Evolutionary conservation across 805 yeast genomes (phyloP).

Genomic region (Kurtzmaniella cleridarum): DNA sequence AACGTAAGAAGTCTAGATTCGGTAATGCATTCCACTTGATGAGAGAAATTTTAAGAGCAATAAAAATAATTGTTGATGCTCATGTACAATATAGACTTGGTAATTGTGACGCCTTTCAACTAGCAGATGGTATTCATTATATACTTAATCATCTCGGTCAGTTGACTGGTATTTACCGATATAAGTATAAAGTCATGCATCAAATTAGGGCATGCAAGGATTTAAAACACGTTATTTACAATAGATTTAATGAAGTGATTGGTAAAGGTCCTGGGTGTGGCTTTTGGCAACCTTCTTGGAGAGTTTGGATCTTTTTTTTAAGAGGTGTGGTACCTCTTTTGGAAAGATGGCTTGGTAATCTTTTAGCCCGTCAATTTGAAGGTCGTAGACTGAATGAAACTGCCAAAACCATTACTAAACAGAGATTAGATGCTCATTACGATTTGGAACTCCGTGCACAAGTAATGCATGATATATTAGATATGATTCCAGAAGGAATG

Average conservation of each 20-base stretch:
- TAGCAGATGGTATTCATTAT: constrained; percentile 92
- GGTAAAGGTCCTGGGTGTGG: constrained; percentile 99
- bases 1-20: constrained; percentile 89
- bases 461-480: constrained; percentile 92
- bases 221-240: constrained; percentile 84
- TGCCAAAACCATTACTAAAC: constrained; percentile 92
- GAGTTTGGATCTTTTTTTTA: constrained; percentile 89
- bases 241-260: constrained; percentile 74
- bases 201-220: constrained; percentile 96
- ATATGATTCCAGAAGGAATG: constrained; percentile 94
- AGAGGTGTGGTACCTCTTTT: constrained; percentile 88
- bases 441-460: constrained; percentile 91
- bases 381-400: constrained; percentile 90
- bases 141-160: constrained; percentile 92
- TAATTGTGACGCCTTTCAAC: constrained; percentile 84
- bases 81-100: constrained; percentile 91
- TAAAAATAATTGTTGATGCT: constrained; percentile 84
- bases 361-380: constrained; percentile 89
- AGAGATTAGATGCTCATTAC: constrained; percentile 89
- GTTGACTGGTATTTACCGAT: constrained; percentile 91
- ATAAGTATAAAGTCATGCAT: constrained; percentile 97
- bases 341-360: constrained; percentile 92
- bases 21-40: constrained; percentile 94
- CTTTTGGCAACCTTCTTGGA: constrained; percentile 99
- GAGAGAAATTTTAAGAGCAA: constrained; percentile 80